phyloP scores from a whole-genome alignment of 2,329 filamentous ascomycete genomes.

The Colletotrichum lentis region DNA sequence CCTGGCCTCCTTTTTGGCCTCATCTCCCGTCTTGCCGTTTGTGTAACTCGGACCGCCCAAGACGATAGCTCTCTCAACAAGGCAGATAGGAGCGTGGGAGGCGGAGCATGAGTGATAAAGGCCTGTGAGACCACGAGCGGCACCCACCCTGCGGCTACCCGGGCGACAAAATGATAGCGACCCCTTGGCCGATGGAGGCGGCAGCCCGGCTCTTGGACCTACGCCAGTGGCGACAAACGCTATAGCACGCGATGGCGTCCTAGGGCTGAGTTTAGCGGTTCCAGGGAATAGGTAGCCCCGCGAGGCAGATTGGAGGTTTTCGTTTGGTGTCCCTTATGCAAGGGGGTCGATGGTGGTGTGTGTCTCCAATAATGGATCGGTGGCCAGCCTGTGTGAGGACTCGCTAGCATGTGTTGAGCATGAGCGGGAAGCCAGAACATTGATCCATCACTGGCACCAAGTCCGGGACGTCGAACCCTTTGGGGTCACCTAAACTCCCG shows the following conservation, averaged over 20 bases:
- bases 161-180: background rate
- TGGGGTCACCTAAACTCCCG: background rate
- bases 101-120: no score
- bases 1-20: background rate
- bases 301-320: slow-evolving; percentile 9
- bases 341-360: background rate
- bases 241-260: slow-evolving; percentile 22
- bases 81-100: background rate
- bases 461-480: background rate
- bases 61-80: background rate
- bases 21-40: background rate
- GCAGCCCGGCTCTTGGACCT: background rate
- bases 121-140: background rate
- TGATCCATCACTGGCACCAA: background rate
- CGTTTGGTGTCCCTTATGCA: background rate
- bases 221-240: background rate
- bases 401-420: background rate
- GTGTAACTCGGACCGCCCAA: background rate
- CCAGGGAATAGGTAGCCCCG: background rate
- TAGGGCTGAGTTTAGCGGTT: slow-evolving; percentile 30
- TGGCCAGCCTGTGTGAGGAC: background rate
- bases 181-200: background rate
- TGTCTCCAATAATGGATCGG: no score
- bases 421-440: background rate
- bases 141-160: background rate